Conservation (phyloP, 2,329 filamentous ascomycete species). For the Beauveria brongniartii region DNA sequence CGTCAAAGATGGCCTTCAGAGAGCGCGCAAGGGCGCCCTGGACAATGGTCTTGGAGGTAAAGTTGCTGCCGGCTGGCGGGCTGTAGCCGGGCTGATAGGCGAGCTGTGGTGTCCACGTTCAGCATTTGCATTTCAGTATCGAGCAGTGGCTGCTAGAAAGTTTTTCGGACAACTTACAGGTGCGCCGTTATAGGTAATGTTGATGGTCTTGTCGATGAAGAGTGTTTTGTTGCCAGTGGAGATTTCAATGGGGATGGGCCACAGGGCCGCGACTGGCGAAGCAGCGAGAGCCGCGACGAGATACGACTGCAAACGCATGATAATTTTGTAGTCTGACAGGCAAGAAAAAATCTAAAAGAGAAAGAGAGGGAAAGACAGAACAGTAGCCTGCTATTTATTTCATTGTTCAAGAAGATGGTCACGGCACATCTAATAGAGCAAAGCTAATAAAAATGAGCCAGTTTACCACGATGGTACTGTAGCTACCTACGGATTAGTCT, state of each 20-base stretch:
- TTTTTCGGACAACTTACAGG: slow-evolving; percentile 39
- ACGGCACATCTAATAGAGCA: background rate
- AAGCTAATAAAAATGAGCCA: background rate
- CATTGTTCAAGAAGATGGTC: background rate
- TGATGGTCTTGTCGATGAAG: slow-evolving; percentile 43
- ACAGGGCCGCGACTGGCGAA: slow-evolving; percentile 32
- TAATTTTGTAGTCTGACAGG: background rate
- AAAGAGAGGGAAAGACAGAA: background rate
- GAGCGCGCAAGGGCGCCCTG: slow-evolving; percentile 51
- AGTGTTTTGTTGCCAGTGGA: slow-evolving; percentile 44
- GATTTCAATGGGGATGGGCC: slow-evolving; percentile 46
- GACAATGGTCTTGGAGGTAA: slow-evolving; percentile 46
- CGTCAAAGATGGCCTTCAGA: slow-evolving; percentile 54
- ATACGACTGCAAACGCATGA: slow-evolving; percentile 1
- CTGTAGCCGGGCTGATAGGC: slow-evolving; percentile 38
- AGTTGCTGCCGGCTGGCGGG: slow-evolving; percentile 28
- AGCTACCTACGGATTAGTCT: too few relatives aligned
- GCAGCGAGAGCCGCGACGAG: background rate
- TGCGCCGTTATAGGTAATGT: slow-evolving; percentile 51
- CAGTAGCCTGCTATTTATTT: background rate
- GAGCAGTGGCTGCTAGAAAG: background rate
- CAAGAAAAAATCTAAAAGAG: background rate
- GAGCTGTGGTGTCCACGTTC: slow-evolving; percentile 30
- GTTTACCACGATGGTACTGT: too few relatives aligned
- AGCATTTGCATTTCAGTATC: background rate